phyloP scores from a whole-genome alignment of 2,329 filamentous ascomycete species.

The Grosmannia huntii region DNA sequence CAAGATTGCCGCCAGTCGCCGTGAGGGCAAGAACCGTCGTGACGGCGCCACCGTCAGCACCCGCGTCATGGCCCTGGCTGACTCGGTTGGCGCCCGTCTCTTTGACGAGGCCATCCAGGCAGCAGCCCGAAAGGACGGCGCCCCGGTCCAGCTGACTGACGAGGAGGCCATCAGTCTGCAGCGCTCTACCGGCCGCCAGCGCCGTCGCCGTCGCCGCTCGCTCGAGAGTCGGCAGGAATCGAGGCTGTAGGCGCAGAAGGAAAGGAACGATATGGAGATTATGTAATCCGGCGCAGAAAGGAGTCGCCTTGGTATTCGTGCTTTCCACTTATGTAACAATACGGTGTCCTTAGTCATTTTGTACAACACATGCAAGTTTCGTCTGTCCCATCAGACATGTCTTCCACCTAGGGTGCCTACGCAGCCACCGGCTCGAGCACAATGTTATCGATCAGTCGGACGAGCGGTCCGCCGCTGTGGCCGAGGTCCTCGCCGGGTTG shows the following conservation, averaged over 20 bases:
- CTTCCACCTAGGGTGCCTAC: not conserved
- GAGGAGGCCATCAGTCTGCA: constrained; percentile 36
- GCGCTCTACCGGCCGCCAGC: constrained; percentile 22
- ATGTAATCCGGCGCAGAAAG: not conserved
- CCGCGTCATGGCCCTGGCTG: constrained; percentile 66
- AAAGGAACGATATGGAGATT: not conserved
- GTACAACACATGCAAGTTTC: not conserved
- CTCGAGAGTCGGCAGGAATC: not conserved
- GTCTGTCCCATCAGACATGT: not conserved
- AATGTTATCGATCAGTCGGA: constrained; percentile 90
- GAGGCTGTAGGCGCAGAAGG: not conserved
- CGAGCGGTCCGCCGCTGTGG: constrained; percentile 56
- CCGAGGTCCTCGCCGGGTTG: constrained; percentile 63
- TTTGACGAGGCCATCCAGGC: constrained; percentile 44
- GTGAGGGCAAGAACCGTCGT: constrained; percentile 92
- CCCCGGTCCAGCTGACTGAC: constrained; percentile 29
- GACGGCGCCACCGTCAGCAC: constrained; percentile 82
- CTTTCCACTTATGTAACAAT: not conserved
- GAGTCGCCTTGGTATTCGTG: not conserved
- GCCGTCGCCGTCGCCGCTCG: not conserved
- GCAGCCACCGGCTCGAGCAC: constrained; percentile 41
- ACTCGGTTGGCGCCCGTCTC: constrained; percentile 56
- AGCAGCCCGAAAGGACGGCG: constrained; percentile 20
- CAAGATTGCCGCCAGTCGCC: constrained; percentile 65
- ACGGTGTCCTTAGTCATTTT: not conserved